Base-by-base conservation (phyloP, 345 rosid genomes). In the Corymbia maculata region DNA sequence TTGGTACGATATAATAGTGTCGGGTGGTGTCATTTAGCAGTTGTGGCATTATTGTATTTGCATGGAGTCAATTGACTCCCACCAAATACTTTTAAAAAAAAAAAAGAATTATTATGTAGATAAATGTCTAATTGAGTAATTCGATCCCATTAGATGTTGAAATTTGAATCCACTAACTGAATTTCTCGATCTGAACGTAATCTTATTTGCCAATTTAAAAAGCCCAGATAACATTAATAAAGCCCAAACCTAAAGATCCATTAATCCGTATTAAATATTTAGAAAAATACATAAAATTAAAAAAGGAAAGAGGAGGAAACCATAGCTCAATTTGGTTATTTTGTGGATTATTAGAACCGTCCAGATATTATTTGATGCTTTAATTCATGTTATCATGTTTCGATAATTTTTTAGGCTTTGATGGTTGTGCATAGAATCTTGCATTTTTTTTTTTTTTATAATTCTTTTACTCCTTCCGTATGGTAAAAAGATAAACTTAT, bases 191-290 rank as follows among this genome's bases (percentile, higher is more conserved):
- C 36, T 32, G 44, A 32, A 44, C 79, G 0, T 15, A 68, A 68
- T 68, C 44, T 14, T 4, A 68, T 11, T n/a, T 4, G 14, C 79
- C 44, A 30, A 68, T 68, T 16, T 30, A 3, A 32, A n/a, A 68
- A 2, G 44, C 22, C 44, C 42, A 2, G 0, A 7, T 9, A 5
- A 70, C 22, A 36, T 36, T 36, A 21, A 36, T 70, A 70, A 36
- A 70, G 47, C 14, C 7, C 82, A 17, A 0, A 32, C 24, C 24
- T 70, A 17, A 70, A 8, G 13, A 9, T 8, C 45, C 80, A 70
- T 1, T 36, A 1, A 36, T 16, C 24, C 4, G 13, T 32, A 13
- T 70, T 1, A 16, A 32, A 0, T 36, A 11, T 30, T 32, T 1
- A 32, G 13, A 57, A 66, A 32, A 30, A 15, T 55, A 55, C 22